A percentile compares a stretch with the other conserved stretches of the same genome.
Conservation (phyloP, 257 asterid species). For the Solanum tarapatanum region DNA sequence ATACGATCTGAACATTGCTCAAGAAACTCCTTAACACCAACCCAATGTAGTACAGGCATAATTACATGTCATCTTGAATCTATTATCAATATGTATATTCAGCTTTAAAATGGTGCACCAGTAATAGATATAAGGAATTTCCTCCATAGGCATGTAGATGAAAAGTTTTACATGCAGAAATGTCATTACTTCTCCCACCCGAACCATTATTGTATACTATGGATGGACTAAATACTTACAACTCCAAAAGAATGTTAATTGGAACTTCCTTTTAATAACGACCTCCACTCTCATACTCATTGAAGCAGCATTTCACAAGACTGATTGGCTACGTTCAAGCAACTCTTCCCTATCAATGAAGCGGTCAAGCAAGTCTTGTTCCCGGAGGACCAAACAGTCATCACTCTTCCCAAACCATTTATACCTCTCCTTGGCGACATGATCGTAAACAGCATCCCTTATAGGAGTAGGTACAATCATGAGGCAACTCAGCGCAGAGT, state of each 20-base stretch:
- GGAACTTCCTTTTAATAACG: background rate
- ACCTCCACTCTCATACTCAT: background rate
- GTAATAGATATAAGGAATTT: too few relatives aligned
- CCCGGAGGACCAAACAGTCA: constrained; percentile 69
- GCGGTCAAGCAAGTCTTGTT: constrained; percentile 73
- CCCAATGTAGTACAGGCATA: background rate
- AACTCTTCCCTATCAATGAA: constrained; percentile 81
- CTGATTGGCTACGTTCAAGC: constrained; percentile 33
- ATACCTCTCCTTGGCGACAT: constrained; percentile 60
- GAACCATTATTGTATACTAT: background rate
- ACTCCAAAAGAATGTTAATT: background rate
- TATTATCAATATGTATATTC: background rate
- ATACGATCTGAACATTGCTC: background rate
- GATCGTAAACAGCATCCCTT: constrained; percentile 74
- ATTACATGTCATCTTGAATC: background rate
- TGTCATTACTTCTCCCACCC: too few relatives aligned
- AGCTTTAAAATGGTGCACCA: too few relatives aligned
- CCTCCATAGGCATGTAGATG: too few relatives aligned
- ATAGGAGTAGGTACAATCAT: constrained; percentile 63
- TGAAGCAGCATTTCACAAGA: background rate
- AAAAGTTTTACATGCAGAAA: too few relatives aligned
- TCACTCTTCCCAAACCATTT: constrained; percentile 70
- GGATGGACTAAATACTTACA: background rate
- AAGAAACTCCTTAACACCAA: background rate
- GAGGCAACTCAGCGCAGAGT: constrained; percentile 48